A percentile compares a stretch with the other conserved stretches of the same genome.
Conservation (phyloP, 768 basidiomycete genomes). For the Russula virescens region DNA sequence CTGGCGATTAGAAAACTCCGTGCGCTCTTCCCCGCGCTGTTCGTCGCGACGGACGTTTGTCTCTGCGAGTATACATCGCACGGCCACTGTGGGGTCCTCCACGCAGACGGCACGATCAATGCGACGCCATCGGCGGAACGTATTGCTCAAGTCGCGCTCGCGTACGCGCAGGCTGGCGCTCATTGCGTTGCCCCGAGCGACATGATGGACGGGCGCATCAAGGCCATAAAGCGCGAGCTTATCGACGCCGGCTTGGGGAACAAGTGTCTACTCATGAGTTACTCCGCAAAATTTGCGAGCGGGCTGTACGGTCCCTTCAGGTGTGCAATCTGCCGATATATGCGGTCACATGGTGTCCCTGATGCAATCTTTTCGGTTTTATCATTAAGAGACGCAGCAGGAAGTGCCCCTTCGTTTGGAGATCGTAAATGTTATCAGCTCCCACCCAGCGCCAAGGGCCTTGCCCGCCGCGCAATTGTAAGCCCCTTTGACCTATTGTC, state of each 20-base stretch:
- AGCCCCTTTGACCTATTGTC: constrained; percentile 30
- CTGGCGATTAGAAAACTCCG: constrained; percentile 80
- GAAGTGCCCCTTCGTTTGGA: constrained; percentile 91
- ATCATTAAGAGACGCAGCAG: constrained; percentile 84
- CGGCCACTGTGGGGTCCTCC: constrained; percentile 87
- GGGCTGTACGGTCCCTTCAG: constrained; percentile 94
- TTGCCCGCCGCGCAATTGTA: constrained; percentile 91
- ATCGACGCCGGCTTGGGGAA: constrained; percentile 84
- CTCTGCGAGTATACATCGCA: constrained; percentile 99
- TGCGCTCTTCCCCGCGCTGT: constrained; percentile 70
- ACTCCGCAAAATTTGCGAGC: constrained; percentile 97
- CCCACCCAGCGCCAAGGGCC: constrained; percentile 79
- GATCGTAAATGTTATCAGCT: constrained; percentile 98
- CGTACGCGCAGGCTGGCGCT: constrained; percentile 92
- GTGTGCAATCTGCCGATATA: constrained; percentile 35
- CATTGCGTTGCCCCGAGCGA: constrained; percentile 98
- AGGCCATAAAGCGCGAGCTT: constrained; percentile 78
- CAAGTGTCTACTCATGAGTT: constrained; percentile 89
- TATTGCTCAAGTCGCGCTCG: constrained; percentile 87
- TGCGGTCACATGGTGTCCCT: background rate
- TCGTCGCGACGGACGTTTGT: constrained; percentile 93
- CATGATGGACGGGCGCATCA: constrained; percentile 98
- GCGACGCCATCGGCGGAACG: constrained; percentile 74
- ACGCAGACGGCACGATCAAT: constrained; percentile 71
- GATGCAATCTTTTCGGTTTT: background rate